These are phyloP conservation scores for Termitomyces sp. DNA, from an alignment of 768 basidiomycete genomes.

Conservation along the genomic window DNA sequence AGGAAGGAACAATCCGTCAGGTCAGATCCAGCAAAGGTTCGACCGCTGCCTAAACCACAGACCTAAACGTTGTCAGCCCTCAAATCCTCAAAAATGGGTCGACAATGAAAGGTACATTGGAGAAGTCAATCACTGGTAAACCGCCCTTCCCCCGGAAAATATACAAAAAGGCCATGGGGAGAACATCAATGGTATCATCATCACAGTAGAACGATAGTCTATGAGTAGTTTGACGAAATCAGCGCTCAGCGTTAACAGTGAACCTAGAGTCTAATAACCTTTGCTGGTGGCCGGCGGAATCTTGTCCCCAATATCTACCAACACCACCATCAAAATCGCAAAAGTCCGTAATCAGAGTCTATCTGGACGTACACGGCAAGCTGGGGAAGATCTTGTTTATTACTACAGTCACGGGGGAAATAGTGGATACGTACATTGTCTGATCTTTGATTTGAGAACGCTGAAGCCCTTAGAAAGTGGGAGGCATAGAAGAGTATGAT, in stretches of 20 bases:
- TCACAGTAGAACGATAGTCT: constrained; percentile 61
- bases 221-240: not conserved
- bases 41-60: constrained; percentile 45
- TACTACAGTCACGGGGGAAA: not conserved
- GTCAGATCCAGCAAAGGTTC: constrained; percentile 56
- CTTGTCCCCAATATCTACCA: constrained; percentile 42
- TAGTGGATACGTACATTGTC: constrained; percentile 32
- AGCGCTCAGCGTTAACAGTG: not conserved
- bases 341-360: not conserved
- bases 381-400: constrained; percentile 18
- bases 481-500: constrained; percentile 15
- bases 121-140: constrained; percentile 58
- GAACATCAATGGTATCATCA: constrained; percentile 59
- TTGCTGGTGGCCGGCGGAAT: constrained; percentile 37
- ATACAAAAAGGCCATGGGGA: constrained; percentile 61
- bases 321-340: not conserved
- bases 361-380: constrained; percentile 34
- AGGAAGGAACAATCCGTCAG: constrained; percentile 66
- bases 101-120: constrained; percentile 42
- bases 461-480: constrained; percentile 16
- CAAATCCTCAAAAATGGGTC: not conserved
- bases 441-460: constrained; percentile 34
- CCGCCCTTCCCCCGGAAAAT: constrained; percentile 61
- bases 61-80: constrained; percentile 34
- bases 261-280: constrained; percentile 20